These are phyloP conservation scores for Takashimella koratensis DNA, from an alignment of 1,284 basidiomycete genomes.

Conservation along the genomic window DNA sequence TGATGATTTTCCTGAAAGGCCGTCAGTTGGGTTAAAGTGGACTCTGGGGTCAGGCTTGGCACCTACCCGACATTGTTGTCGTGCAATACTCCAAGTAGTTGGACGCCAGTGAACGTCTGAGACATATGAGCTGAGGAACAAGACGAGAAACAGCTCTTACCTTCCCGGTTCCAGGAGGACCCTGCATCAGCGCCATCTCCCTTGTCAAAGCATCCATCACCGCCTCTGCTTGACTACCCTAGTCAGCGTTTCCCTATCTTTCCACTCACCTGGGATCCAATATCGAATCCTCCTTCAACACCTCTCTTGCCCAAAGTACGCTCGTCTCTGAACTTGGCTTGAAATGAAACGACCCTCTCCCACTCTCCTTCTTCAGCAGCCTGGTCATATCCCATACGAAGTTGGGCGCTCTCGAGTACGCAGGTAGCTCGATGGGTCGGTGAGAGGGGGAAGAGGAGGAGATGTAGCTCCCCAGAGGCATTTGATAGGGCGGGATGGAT, in stretches of 20 bases:
- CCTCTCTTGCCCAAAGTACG: slow-evolving; percentile 28
- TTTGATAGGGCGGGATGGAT: slow-evolving; percentile 52
- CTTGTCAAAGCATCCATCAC: slow-evolving; percentile 59
- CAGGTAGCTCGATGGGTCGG: slow-evolving; percentile 53
- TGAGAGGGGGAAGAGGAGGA: slow-evolving; percentile 29
- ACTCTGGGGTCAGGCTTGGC: no score
- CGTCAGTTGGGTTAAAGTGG: neutral
- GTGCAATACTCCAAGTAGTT: slow-evolving; percentile 62
- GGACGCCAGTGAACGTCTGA: slow-evolving; percentile 61
- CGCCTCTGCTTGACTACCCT: slow-evolving; percentile 61
- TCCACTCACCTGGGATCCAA: neutral
- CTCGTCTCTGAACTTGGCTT: no score
- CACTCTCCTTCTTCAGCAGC: slow-evolving; percentile 40
- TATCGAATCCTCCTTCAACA: neutral
- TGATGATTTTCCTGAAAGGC: neutral
- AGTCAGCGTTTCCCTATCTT: neutral
- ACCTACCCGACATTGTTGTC: slow-evolving; percentile 54
- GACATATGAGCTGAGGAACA: neutral
- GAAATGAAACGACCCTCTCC: no score
- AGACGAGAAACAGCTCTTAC: slow-evolving; percentile 1
- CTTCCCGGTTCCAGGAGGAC: slow-evolving; percentile 72
- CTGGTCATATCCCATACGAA: slow-evolving; percentile 56
- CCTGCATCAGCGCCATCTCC: slow-evolving; percentile 65
- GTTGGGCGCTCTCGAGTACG: slow-evolving; percentile 53
- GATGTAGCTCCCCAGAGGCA: slow-evolving; percentile 59